Base-by-base conservation (phyloP, 2,329 filamentous ascomycete genomes). In the Stagonosporopsis chrysanthemi region DNA sequence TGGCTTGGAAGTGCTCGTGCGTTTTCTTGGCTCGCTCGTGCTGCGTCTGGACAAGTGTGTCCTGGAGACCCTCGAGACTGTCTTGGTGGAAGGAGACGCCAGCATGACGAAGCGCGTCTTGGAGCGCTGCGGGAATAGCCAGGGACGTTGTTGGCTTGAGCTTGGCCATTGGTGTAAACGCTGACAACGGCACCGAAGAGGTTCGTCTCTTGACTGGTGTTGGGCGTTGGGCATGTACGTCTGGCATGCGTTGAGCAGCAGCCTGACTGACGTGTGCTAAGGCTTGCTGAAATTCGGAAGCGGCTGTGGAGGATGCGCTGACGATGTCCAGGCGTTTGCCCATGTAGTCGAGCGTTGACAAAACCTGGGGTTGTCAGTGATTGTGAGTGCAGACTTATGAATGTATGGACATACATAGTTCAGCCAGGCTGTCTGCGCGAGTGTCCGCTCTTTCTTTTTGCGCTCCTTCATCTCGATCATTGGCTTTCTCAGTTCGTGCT, bases 401-500 rank as follows among this genome's bases (percentile, higher is more conserved):
- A 3, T 9, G 14, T 6, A 3, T 4, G 2, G 38, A 63, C 74
- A 51, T 48, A 81, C 75, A 58, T 82, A 82, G 43, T 76, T 74
- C 14, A 77, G 63, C 78, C 79, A 81, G 35, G 75, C 73, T 14
- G 68, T 69, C 28, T 74, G 72, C 33, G 78, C 73, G 38, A 70
- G 67, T 17, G 61, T 63, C 23, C 67, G 63, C 42, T 79, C 75
- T 28, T 68, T 65, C 26, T 76, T 72, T 23, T 72, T 73, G 9
- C 74, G 67, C 22, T 75, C 63, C 51, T 78, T 72, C 23, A 69
- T 67, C 11, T 76, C 72, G 6, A 85, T 75, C 1, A 88, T 85
- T 0, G 88, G 88, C 57, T 86, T 83, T 5, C 89, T 79, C 63
- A 88, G 83, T 68, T 90, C 86, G 64, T 89, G 84, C 62, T 90